Evolutionary conservation across 2,329 filamentous ascomycete species (phyloP).

Genomic region (Claviceps pazoutovae): DNA sequence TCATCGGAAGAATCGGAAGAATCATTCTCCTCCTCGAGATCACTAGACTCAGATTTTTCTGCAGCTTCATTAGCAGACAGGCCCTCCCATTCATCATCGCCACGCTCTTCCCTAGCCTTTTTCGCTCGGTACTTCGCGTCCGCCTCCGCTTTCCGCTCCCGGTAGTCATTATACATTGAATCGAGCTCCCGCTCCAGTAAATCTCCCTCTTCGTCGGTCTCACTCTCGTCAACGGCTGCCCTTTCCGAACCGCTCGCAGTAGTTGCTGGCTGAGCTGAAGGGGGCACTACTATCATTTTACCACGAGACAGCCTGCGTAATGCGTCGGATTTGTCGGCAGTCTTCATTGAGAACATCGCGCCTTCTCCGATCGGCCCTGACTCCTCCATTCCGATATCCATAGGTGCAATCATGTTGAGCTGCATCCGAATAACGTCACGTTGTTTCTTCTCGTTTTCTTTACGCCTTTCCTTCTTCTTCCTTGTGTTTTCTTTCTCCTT

Average conservation of each 20-base stretch:
- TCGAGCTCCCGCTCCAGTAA: constrained; percentile 75
- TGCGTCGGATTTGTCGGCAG: constrained; percentile 62
- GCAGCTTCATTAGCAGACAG: constrained; percentile 54
- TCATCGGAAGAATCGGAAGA: constrained; percentile 23
- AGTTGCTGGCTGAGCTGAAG: constrained; percentile 38
- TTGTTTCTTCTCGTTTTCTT: constrained; percentile 86
- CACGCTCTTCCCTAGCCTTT: constrained; percentile 65
- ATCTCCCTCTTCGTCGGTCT: constrained; percentile 69
- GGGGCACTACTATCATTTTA: constrained; percentile 57
- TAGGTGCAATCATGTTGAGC: constrained; percentile 89
- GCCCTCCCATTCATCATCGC: constrained; percentile 86
- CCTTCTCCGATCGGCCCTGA: constrained; percentile 64
- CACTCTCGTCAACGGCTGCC: constrained; percentile 42
- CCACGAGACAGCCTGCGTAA: constrained; percentile 50
- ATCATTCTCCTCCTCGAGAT: constrained; percentile 44
- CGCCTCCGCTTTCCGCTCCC: constrained; percentile 60
- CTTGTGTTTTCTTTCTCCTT: constrained; percentile 64
- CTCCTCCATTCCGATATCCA: constrained; percentile 91
- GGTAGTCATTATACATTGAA: constrained; percentile 72
- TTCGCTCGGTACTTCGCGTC: constrained; percentile 88
- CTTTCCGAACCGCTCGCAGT: constrained; percentile 43
- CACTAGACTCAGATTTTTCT: constrained; percentile 36
- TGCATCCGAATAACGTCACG: constrained; percentile 94
- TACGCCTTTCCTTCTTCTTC: constrained; percentile 71
- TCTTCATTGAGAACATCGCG: constrained; percentile 74